Percentiles rank a stretch among this genome's conserved stretches.
Conservation (phyloP, 108 stramenopile species). For the Hondaea fermentalgiana region DNA sequence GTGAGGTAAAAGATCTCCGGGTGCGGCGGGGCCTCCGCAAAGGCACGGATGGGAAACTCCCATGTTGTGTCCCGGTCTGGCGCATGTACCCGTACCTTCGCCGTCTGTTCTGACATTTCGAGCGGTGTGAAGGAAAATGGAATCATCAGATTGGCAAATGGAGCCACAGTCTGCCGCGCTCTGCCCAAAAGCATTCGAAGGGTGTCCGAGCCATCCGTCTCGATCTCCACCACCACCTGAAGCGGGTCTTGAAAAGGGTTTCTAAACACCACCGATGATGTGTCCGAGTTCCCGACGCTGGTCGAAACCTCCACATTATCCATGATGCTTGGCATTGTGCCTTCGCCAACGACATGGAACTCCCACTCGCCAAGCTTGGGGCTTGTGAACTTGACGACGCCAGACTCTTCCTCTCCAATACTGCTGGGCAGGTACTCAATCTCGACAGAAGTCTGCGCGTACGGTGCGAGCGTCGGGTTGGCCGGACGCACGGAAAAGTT, state of each 20-base stretch:
- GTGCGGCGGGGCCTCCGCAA: conserved; percentile 36
- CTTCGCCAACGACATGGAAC: conserved; percentile 36
- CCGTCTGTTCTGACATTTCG: conserved; percentile 34
- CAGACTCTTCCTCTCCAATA: conserved; percentile 26
- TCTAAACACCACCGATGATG: conserved; percentile 34
- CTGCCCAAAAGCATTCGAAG: conserved; percentile 31
- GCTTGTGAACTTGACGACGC: conserved; percentile 23
- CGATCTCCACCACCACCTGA: conserved; percentile 32
- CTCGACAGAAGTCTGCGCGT: conserved; percentile 13
- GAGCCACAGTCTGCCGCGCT: conserved; percentile 24
- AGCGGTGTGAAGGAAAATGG: conserved; percentile 41
- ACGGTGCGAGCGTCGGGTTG: conserved; percentile 30
- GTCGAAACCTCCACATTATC: conserved; percentile 14
- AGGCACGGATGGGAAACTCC: conserved; percentile 40
- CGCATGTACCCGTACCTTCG: conserved; percentile 27
- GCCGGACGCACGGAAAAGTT: conserved; percentile 37
- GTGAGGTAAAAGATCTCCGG: conserved; percentile 4
- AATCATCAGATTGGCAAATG: conserved; percentile 35
- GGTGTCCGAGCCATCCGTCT: not conserved
- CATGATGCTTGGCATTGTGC: conserved; percentile 40
- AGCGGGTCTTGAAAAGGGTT: conserved; percentile 50
- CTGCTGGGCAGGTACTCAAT: conserved; percentile 39
- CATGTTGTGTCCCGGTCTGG: conserved; percentile 29
- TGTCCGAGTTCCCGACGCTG: not conserved
- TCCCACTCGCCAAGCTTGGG: conserved; percentile 40